A percentile compares a stretch with the other conserved stretches of the same genome.
Evolutionary conservation across 2,329 filamentous ascomycete genomes (phyloP).

Genomic region (Colletotrichum plurivorum): DNA sequence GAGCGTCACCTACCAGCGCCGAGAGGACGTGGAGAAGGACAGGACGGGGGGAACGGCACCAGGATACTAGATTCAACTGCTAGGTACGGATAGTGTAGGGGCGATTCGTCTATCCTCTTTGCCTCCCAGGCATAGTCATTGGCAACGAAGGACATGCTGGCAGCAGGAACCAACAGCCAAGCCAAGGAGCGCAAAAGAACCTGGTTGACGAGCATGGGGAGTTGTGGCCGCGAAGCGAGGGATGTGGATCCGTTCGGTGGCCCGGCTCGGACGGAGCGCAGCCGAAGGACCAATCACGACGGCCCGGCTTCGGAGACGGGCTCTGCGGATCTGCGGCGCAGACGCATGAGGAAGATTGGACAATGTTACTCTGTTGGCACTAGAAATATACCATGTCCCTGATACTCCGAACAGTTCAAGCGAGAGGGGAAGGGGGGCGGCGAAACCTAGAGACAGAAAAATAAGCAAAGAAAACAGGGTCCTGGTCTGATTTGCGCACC

Average conservation of each 20-base stretch:
- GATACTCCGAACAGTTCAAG: too few species aligned
- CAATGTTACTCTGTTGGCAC: conserved; percentile 6
- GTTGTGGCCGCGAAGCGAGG: neutral
- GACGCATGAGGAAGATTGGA: conserved; percentile 12
- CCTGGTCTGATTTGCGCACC: conserved; percentile 34
- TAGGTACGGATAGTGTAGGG: too few species aligned
- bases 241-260: neutral
- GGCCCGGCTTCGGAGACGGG: neutral
- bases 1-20: conserved; percentile 41
- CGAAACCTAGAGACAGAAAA: neutral
- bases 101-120: too few species aligned
- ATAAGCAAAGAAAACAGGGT: conserved; percentile 27
- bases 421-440: neutral
- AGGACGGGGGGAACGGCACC: neutral
- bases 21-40: conserved; percentile 24
- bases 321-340: conserved; percentile 24
- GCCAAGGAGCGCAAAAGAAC: neutral
- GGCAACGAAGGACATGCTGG: too few species aligned
- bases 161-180: neutral
- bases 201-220: neutral
- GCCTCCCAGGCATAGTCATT: too few species aligned
- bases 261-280: conserved; percentile 4
- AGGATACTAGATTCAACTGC: neutral
- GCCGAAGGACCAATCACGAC: conserved; percentile 13
- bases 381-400: too few species aligned